Evolutionary conservation across 805 yeast species (phyloP), one percentile per base, ranked within the genome.

Genomic region (Lachancea kluyveri): DNA sequence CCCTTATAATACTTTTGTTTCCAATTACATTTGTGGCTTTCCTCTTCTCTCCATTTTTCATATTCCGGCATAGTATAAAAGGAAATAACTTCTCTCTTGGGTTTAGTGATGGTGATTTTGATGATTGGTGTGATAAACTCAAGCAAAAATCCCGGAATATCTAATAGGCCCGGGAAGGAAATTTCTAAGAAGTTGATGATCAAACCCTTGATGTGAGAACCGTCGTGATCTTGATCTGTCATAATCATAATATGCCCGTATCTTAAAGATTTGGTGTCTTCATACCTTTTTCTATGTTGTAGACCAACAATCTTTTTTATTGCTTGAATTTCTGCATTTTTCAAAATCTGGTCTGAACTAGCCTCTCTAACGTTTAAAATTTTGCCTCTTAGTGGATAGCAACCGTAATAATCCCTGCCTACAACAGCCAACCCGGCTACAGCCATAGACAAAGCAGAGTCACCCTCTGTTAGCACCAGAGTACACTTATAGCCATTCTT

Each of bases 201-300:
- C 44, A 92, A 70, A 43, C 98, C 98, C 56, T 92, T 92, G 57
- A 92, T 92, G 65, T 92, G 98, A 11, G 95, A 82, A 40, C 98
- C 98, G 70, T 92, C 98, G 48, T 88, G 95, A 85, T 92, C 98
- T 63, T 92, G 98, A 81, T 92, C 98, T 5, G 98, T 87, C 97
- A 92, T 92, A 54, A 92, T 87, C 97, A 92, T 92, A 31, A 92
- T 72, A 56, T 87, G 95, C 21, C 98, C 98, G 53, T 92, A 92
- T 56, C 98, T 76, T 41, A 92, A 65, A 4, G 80, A 77, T 36
- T 73, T 72, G 10, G 82, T 67, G 42, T 78, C 80, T 13, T 77
- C 78, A 54, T 92, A 92, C 25, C 67, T 68, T 60, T 86, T 90
- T 48, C 82, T 86, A 60, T 92, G 98, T 57, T 88, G 96, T 35